Percentiles rank a stretch among this genome's conserved stretches.
These are phyloP conservation scores for Tylopilus vinaceipallidus DNA, from an alignment of 768 basidiomycete species.

Conservation along the genomic window DNA sequence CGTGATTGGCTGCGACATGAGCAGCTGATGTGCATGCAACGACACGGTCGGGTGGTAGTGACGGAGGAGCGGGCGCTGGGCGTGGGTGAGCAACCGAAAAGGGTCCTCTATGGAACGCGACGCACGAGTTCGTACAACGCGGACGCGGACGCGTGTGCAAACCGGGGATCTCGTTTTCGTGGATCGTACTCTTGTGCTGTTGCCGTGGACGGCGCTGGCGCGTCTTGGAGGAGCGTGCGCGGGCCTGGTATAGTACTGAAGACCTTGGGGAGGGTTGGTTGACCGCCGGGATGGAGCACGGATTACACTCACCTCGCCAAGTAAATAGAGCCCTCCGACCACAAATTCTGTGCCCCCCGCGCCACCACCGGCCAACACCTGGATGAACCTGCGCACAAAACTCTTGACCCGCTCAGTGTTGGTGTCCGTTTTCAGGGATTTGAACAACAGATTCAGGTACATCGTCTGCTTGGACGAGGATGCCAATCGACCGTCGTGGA, in stretches of 20 bases:
- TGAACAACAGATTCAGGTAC: slow-evolving; percentile 94
- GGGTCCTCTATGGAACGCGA: not conserved
- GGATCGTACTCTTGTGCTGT: slow-evolving; percentile 66
- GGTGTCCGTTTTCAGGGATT: slow-evolving; percentile 72
- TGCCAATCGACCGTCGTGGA: slow-evolving; percentile 79
- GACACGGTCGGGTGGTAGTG: slow-evolving; percentile 93
- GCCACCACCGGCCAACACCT: slow-evolving; percentile 69
- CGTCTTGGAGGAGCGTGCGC: slow-evolving; percentile 42
- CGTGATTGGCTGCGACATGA: slow-evolving; percentile 69
- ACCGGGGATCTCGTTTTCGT: slow-evolving; percentile 86
- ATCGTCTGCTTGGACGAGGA: slow-evolving; percentile 91
- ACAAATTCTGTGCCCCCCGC: slow-evolving; percentile 82
- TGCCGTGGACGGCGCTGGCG: slow-evolving; percentile 28
- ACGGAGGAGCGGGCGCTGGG: slow-evolving; percentile 69
- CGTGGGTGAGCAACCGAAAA: not conserved
- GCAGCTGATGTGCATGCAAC: slow-evolving; percentile 81
- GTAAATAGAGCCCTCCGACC: slow-evolving; percentile 81
- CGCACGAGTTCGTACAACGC: slow-evolving; percentile 91
- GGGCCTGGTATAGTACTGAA: slow-evolving; percentile 49
- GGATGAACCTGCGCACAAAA: slow-evolving; percentile 79
- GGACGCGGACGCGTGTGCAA: slow-evolving; percentile 72
- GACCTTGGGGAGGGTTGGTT: slow-evolving; percentile 34
- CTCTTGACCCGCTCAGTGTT: slow-evolving; percentile 67
- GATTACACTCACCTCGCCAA: slow-evolving; percentile 72
- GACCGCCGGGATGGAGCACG: not conserved